These are phyloP conservation scores for Neurospora sp. DNA, from an alignment of 495 filamentous ascomycete species.

Conservation along the genomic window DNA sequence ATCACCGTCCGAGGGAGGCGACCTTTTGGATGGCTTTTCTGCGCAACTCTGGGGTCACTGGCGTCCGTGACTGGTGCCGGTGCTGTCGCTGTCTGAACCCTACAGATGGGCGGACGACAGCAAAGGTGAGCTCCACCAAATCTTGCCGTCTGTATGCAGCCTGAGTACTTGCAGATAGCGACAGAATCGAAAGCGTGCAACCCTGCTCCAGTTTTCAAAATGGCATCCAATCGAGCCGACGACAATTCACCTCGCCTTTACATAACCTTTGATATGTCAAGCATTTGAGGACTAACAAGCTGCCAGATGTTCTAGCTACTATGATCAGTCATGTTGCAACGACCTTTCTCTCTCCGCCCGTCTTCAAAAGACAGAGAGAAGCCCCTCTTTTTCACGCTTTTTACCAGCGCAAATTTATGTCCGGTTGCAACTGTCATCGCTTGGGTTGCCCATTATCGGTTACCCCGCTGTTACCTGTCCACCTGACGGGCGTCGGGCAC, in stretches of 20 bases:
- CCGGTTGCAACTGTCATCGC: not conserved
- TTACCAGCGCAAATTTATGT: not conserved
- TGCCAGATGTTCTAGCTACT: not conserved
- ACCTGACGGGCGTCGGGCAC: not conserved
- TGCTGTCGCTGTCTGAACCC: not conserved
- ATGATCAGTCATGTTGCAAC: not conserved
- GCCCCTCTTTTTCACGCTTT: not conserved
- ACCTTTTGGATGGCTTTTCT: not conserved
- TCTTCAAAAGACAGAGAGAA: not conserved
- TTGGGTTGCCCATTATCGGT: not conserved
- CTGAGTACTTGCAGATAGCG: not conserved
- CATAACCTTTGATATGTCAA: not conserved
- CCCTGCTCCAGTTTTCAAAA: not conserved
- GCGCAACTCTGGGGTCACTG: not conserved
- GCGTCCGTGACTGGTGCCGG: not conserved
- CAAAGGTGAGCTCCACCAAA: not conserved
- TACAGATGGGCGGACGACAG: not conserved
- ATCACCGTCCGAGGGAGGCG: not conserved
- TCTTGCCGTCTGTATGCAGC: not conserved
- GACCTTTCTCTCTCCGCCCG: not conserved
- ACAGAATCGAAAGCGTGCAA: not conserved
- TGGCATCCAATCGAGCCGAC: slow-evolving; percentile 11
- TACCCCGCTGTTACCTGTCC: not conserved
- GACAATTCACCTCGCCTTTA: slow-evolving; percentile 13
- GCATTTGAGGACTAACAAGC: not conserved